phyloP scores from a whole-genome alignment of 257 asterid species.

The Cinchona pubescens region DNA sequence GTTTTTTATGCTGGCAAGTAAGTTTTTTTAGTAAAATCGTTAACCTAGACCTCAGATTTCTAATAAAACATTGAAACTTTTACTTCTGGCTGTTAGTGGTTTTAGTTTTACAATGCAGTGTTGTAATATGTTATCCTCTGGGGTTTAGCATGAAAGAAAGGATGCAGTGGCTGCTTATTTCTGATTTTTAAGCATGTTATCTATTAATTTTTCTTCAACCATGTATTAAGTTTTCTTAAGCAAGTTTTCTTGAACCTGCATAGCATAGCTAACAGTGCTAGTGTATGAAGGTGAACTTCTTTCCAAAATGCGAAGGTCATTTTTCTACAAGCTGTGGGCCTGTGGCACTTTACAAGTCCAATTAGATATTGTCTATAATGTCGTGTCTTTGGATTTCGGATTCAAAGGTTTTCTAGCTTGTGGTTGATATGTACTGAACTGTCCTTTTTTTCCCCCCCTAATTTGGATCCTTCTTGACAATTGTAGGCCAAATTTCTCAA shows the following conservation, averaged over 20 bases:
- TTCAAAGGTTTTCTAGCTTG: not conserved
- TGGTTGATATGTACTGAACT: not conserved
- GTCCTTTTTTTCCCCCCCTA: slow-evolving; percentile 6
- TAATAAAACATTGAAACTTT: not conserved
- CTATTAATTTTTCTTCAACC: not conserved
- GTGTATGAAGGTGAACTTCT: not conserved
- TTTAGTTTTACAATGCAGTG: no score
- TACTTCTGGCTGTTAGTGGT: not conserved
- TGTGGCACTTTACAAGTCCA: not conserved
- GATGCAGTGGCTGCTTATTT: not conserved
- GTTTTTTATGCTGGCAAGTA: not conserved
- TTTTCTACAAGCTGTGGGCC: not conserved
- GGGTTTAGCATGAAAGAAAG: not conserved
- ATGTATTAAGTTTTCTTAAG: no score
- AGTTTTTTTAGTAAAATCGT: not conserved
- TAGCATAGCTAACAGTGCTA: not conserved
- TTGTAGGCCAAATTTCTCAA: slow-evolving; percentile 69
- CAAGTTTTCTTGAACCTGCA: not conserved
- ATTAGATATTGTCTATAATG: not conserved
- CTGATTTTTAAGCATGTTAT: not conserved
- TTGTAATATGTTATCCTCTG: no score
- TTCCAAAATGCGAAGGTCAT: not conserved
- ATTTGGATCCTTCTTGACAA: slow-evolving; percentile 1
- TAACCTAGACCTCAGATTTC: not conserved
- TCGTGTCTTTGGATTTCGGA: not conserved